These are phyloP conservation scores for Verticillium albo-atrum DNA, from an alignment of 2,329 filamentous ascomycete species.

Conservation along the genomic window DNA sequence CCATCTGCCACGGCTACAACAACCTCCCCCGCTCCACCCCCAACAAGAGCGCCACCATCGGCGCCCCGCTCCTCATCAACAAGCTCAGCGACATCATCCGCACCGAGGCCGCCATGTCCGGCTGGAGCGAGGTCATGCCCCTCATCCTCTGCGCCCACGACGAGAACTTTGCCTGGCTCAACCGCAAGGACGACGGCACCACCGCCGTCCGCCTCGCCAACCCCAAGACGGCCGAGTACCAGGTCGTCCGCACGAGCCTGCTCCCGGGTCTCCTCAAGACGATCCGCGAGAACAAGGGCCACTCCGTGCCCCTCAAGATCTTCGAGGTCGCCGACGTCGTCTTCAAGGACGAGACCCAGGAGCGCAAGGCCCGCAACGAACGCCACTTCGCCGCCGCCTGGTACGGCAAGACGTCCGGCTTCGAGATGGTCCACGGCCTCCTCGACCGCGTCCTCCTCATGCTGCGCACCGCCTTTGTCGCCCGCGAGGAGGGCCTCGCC, in stretches of 20 bases:
- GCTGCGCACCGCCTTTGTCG: conserved; percentile 79
- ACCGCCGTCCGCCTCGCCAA: conserved; percentile 84
- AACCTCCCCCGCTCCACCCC: conserved; percentile 84
- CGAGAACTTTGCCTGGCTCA: conserved; percentile 95
- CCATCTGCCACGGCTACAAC: conserved; percentile 97
- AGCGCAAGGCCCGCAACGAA: conserved; percentile 89
- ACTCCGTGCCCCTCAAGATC: conserved; percentile 83
- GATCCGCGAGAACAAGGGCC: conserved; percentile 86
- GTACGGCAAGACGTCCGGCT: conserved; percentile 91
- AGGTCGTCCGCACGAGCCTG: conserved; percentile 83
- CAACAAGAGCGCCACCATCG: conserved; percentile 80
- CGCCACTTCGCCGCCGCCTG: conserved; percentile 93
- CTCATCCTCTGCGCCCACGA: conserved; percentile 96
- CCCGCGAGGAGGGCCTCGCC: conserved; percentile 63
- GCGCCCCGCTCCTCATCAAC: conserved; percentile 84
- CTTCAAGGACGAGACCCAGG: conserved; percentile 76
- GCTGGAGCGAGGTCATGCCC: conserved; percentile 95
- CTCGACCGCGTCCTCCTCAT: conserved; percentile 89
- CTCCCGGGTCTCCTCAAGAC: conserved; percentile 90
- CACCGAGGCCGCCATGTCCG: conserved; percentile 83
- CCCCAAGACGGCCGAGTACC: conserved; percentile 89
- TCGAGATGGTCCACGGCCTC: conserved; percentile 92
- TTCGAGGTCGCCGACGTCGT: conserved; percentile 90
- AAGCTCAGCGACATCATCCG: conserved; percentile 92
- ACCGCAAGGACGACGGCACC: conserved; percentile 80